phyloP scores from a whole-genome alignment of 306 rosid species.

The Oemleria cerasiformis region DNA sequence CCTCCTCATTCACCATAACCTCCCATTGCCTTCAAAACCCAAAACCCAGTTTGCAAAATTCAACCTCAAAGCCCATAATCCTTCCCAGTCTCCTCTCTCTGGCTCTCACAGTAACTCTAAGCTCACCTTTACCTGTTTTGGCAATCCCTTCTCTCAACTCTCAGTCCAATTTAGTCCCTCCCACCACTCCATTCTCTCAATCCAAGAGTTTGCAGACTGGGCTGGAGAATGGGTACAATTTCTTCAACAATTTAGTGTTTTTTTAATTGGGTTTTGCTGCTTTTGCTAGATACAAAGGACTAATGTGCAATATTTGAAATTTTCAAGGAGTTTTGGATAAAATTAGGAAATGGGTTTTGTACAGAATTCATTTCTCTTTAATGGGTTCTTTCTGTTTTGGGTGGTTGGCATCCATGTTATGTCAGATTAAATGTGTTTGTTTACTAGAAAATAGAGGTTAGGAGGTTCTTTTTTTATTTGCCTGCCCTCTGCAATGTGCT shows the following conservation, averaged over 20 bases:
- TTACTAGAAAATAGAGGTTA: not conserved
- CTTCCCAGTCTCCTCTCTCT: conserved; percentile 63
- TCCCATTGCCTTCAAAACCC: conserved; percentile 25
- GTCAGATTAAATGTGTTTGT: not conserved
- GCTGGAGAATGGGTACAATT: conserved; percentile 68
- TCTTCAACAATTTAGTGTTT: not conserved
- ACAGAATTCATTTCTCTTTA: not conserved
- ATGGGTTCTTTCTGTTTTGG: not conserved
- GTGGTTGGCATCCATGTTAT: not conserved
- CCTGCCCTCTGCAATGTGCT: conserved; percentile 12
- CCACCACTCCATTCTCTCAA: conserved; percentile 87
- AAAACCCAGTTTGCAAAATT: conserved; percentile 26
- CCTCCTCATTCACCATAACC: conserved; percentile 21
- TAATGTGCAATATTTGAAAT: not conserved
- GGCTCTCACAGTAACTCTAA: conserved; percentile 54
- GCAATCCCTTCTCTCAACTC: conserved; percentile 78
- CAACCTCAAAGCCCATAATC: conserved; percentile 28
- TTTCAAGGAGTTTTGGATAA: not conserved
- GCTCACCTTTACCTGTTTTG: conserved; percentile 55
- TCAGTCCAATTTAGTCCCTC: conserved; percentile 52
- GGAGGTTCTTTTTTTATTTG: not conserved
- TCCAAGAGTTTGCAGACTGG: conserved; percentile 67
- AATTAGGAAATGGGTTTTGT: not conserved
- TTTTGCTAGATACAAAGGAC: not conserved
- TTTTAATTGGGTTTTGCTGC: not conserved